Percentiles rank a stretch among this genome's conserved stretches.
These are phyloP conservation scores for Cladochytrium replicatum DNA, from an alignment of 192 early-diverging fungal genomes.

Conservation along the genomic window DNA sequence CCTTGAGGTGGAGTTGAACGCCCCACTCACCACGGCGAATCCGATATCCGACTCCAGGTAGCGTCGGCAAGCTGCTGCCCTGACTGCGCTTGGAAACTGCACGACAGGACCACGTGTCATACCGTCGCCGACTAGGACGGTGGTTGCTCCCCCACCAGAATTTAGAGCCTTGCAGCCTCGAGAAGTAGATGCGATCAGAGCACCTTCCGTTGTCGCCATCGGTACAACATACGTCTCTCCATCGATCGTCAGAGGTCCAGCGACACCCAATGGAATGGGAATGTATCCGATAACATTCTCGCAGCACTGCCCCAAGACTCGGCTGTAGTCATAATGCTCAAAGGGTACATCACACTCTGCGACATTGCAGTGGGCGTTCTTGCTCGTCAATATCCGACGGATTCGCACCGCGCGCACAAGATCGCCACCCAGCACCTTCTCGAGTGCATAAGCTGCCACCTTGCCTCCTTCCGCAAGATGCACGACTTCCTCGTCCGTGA, in stretches of 20 bases:
- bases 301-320: slow-evolving; percentile 85
- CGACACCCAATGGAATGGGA: slow-evolving; percentile 86
- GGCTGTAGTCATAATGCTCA: slow-evolving; percentile 79
- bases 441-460: slow-evolving; percentile 78
- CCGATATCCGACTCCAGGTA: slow-evolving; percentile 66
- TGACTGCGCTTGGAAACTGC: slow-evolving; percentile 61
- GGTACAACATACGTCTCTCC: slow-evolving; percentile 74
- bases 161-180: slow-evolving; percentile 93
- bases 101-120: slow-evolving; percentile 93
- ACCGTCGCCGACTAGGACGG: slow-evolving; percentile 67
- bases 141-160: slow-evolving; percentile 72
- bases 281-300: slow-evolving; percentile 93
- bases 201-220: slow-evolving; percentile 94
- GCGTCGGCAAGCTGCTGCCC: slow-evolving; percentile 54
- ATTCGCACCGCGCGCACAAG: slow-evolving; percentile 76
- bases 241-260: slow-evolving; percentile 78
- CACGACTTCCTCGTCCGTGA: slow-evolving; percentile 71
- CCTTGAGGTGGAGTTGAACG: slow-evolving; percentile 81
- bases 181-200: slow-evolving; percentile 78
- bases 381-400: slow-evolving; percentile 61
- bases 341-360: slow-evolving; percentile 54
- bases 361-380: slow-evolving; percentile 11
- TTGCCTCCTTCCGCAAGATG: slow-evolving; percentile 59
- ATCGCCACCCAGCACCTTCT: slow-evolving; percentile 68
- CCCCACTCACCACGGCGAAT: slow-evolving; percentile 47